These are phyloP conservation scores for Climacium dendroides DNA, from an alignment of 225 moss, liverwort and hornwort species.

Conservation along the genomic window DNA sequence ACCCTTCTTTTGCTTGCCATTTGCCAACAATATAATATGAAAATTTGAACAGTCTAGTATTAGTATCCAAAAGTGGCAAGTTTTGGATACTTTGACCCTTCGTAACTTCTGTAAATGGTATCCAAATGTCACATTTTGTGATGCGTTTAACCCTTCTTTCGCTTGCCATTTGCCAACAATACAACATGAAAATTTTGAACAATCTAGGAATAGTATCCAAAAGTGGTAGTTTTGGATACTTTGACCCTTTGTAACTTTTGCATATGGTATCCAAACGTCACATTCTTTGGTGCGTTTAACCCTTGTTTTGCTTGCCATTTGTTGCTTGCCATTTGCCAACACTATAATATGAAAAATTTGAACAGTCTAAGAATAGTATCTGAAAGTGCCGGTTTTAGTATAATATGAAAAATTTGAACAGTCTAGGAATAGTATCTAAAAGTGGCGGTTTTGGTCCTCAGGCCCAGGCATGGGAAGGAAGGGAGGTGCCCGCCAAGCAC, in stretches of 20 bases:
- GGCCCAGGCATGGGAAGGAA: neutral
- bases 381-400: too few species aligned
- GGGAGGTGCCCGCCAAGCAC: neutral
- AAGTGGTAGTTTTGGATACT: too few species aligned
- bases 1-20: too few species aligned
- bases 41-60: too few species aligned
- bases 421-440: neutral
- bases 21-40: too few species aligned
- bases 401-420: neutral
- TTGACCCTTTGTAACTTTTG: neutral
- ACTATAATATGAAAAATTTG: too few species aligned
- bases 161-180: too few species aligned
- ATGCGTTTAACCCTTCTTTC: neutral
- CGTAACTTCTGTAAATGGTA: accelerated
- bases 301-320: too few species aligned
- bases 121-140: neutral
- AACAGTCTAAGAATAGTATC: too few species aligned
- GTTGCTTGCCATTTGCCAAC: too few species aligned
- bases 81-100: neutral
- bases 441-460: neutral
- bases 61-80: neutral
- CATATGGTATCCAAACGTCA: neutral
- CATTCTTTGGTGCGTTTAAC: too few species aligned
- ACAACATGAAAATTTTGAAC: neutral
- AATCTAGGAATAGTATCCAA: too few species aligned